phyloP scores from a whole-genome alignment of 495 filamentous ascomycete genomes.

The Hypoxylon intermedium region DNA sequence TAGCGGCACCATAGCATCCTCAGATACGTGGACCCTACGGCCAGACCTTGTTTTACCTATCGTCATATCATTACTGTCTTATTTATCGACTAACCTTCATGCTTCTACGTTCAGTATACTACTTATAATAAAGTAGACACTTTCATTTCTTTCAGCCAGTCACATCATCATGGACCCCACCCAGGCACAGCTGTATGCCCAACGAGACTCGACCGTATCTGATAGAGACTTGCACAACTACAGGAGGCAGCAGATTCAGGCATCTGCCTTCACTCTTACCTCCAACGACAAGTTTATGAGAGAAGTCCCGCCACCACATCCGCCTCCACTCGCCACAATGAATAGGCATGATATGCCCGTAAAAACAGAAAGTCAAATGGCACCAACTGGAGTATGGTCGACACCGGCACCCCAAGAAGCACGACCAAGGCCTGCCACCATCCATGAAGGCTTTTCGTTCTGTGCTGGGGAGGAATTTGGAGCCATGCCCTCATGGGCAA shows the following conservation, averaged over 20 bases:
- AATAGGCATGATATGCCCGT: constrained; percentile 48
- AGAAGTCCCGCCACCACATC: constrained; percentile 46
- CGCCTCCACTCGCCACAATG: constrained; percentile 50
- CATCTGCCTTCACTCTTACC: constrained; percentile 51
- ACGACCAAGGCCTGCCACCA: constrained; percentile 61
- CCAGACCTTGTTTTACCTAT: constrained; percentile 26
- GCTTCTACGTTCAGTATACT: constrained; percentile 28
- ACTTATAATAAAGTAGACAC: constrained; percentile 46
- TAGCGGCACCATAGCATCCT: constrained; percentile 36
- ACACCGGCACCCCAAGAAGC: constrained; percentile 51
- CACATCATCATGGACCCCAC: constrained; percentile 50
- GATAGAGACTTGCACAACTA: constrained; percentile 41
- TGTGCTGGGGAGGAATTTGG: constrained; percentile 60
- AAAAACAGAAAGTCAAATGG: constrained; percentile 48
- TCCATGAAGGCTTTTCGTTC: constrained; percentile 66
- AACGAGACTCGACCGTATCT: constrained; percentile 12
- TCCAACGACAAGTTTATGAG: constrained; percentile 48
- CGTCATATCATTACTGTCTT: constrained; percentile 23
- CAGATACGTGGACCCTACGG: constrained; percentile 37
- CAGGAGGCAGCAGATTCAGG: constrained; percentile 54
- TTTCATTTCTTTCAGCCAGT: constrained; percentile 37
- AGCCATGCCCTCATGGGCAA: constrained; percentile 61
- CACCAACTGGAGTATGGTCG: constrained; percentile 54
- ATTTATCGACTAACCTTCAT: constrained; percentile 28
- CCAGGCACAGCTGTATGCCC: constrained; percentile 52